Percentiles rank a stretch among this genome's conserved stretches.
phyloP scores from a whole-genome alignment of 148 eudicot genomes.

The Camellia lanceoleosa region DNA sequence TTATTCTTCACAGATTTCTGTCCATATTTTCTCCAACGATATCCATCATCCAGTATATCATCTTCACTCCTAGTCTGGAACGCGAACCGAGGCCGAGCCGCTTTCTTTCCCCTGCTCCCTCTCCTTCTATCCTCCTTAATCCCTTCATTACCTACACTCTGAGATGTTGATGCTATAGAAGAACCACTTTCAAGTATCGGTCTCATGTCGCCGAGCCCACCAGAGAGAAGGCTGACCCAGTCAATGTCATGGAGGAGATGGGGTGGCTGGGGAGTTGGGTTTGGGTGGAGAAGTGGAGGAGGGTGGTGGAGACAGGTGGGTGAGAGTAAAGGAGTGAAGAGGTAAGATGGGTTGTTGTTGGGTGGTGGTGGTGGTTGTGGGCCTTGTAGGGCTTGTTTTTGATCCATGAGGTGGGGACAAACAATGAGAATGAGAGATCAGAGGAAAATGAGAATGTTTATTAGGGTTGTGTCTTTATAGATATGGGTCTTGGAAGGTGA shows the following conservation, averaged over 20 bases:
- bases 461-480: background rate
- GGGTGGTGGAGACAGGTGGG: slow-evolving; percentile 14
- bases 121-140: slow-evolving; percentile 12
- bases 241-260: slow-evolving; percentile 36
- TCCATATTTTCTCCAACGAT: slow-evolving; percentile 75
- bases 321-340: slow-evolving; percentile 18
- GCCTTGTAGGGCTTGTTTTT: slow-evolving; percentile 13
- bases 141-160: background rate
- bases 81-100: slow-evolving; percentile 44
- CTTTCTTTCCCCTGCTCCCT: slow-evolving; percentile 19
- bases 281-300: background rate
- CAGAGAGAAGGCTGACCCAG: slow-evolving; percentile 42
- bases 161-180: slow-evolving; percentile 14
- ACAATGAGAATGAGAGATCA: background rate
- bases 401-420: slow-evolving; percentile 6
- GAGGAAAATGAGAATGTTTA: slow-evolving; percentile 8
- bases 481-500: slow-evolving; percentile 11
- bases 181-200: background rate
- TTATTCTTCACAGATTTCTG: slow-evolving; percentile 75
- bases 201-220: background rate
- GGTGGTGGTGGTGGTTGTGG: slow-evolving; percentile 8
- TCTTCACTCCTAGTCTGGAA: slow-evolving; percentile 66
- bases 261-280: background rate
- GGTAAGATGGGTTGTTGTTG: background rate
- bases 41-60: slow-evolving; percentile 77